Evolutionary conservation across 345 rosid genomes (phyloP), one percentile per base, ranked within the genome.

Genomic region (Citrus reticulata): DNA sequence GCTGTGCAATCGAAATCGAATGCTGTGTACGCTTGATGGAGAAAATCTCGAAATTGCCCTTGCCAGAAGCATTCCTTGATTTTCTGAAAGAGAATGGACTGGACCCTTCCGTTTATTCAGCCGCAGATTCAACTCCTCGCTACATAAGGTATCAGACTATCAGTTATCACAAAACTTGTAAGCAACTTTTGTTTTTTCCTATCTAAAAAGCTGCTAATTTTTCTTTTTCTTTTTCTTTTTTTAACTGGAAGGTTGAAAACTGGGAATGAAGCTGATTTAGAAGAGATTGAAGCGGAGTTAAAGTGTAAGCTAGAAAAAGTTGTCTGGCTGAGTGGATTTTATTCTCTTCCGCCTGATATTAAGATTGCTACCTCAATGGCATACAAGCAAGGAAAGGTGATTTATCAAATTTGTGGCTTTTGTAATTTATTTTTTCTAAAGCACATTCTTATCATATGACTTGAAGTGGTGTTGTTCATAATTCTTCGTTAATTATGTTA

Each of bases 371-470:
- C 82, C 40, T 90, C 95, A 25, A 90, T 80, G 59, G 89, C 93
- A 19, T 96, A 94, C 79, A 86, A 85, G 82, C 84, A 88, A 84
- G 98, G 97, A 66, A 91, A 87, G 89, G 99, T 92, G 76, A 84
- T 30, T 80, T 70, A 61, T 19, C 8, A 16, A 30, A 16, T 7
- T 63, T 46, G 4, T 66, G 5, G 1, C 22, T 16, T 7, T 63
- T 46, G 6, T 57, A 2, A 1, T 29, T 9, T 72, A 32, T 1
- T 11, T 14, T 51, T 51, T 51, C 17, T 16, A 1, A 51, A 55
- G 30, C 57, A 39, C 11, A 39, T 5, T 22, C 62, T 51, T 34
- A 11, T 17, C 11, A 9, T 29, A 9, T 57, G 35, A 62, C 34
- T 62, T 62, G 7, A 51, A 0, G 57, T 51, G 57, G 1, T 51